Conservation (phyloP, 129 eudicot species). For the Centella asiatica region DNA sequence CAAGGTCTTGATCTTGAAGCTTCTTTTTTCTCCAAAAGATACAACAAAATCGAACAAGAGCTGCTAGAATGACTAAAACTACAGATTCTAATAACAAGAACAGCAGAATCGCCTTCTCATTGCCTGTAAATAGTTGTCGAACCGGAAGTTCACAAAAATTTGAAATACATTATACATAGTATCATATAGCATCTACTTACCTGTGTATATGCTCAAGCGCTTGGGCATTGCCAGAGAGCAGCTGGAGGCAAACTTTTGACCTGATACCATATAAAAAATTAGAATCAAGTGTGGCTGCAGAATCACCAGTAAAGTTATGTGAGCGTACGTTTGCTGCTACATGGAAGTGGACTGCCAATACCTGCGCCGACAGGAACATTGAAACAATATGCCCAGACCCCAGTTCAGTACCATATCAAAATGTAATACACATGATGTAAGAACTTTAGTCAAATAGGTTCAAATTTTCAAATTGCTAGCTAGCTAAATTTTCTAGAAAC, state of each 20-base stretch:
- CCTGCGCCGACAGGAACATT: constrained; percentile 41
- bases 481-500: neutral
- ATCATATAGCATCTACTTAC: constrained; percentile 17
- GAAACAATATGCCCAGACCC: constrained; percentile 19
- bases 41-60: constrained; percentile 63
- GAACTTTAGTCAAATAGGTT: neutral
- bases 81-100: constrained; percentile 64
- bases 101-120: constrained; percentile 51
- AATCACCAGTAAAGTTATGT: constrained; percentile 3
- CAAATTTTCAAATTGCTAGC: neutral
- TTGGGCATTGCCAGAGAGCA: constrained; percentile 53
- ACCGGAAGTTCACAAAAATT: neutral
- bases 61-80: constrained; percentile 48
- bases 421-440: neutral
- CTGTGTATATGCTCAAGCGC: constrained; percentile 48
- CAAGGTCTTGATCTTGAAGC: constrained; percentile 69
- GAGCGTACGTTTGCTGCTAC: constrained; percentile 62
- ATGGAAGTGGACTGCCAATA: constrained; percentile 64
- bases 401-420: neutral
- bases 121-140: constrained; percentile 34
- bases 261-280: constrained; percentile 23
- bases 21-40: constrained; percentile 83
- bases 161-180: neutral
- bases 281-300: constrained; percentile 3
- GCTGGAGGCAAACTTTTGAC: constrained; percentile 59